Evolutionary conservation across 2,329 filamentous ascomycete species (phyloP), one percentile per base, ranked within the genome.

Genomic region (Didymella pinodella): DNA sequence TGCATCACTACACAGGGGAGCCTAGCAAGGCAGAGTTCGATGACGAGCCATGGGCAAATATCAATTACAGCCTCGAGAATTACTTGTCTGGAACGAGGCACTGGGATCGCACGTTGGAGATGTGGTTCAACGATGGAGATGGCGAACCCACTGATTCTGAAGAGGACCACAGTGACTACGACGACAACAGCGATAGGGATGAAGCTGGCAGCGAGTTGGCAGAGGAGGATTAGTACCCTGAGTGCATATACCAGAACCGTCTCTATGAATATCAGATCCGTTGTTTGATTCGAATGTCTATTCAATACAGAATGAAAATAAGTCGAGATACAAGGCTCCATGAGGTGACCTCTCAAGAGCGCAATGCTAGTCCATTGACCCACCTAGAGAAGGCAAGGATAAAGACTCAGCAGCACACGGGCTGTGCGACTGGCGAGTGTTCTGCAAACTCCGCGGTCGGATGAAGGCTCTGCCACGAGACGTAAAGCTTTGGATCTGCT

Each of bases 401-500:
- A 44, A 51, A 44, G 18, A 5, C 43, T 51, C 18, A 51, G 20
- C 18, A 43, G 18, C 11, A 36, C 11, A 0, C 14, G 8, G 50
- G n/a, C 50, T 46, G 31, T 38, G 50, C 50, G 43, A 32, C 16
- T 38, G 14, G 7, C 38, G 11, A 36, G 25, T 2, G 4, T 22
- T 22, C 18, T 46, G 18, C 50, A 14, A 14, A 29, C 16, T 1
- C 18, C 25, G 22, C 22, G 2, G 16, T 10, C 41, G 50, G 50
- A 22, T 38, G 41, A 53, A 53, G 8, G 32, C 50, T 53, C 29
- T 38, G 16, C 50, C 50, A 41, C 4, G 2, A 18, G 8, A 10
- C 11, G 5, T 14, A 2, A 34, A 25, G 11, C 38, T 1, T 12
- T 14, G 20, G 11, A 41, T 1, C 18, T 14, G 32, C 22, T 48